Base-by-base conservation (phyloP, 768 basidiomycete genomes). In the Mycena epipterygia region DNA sequence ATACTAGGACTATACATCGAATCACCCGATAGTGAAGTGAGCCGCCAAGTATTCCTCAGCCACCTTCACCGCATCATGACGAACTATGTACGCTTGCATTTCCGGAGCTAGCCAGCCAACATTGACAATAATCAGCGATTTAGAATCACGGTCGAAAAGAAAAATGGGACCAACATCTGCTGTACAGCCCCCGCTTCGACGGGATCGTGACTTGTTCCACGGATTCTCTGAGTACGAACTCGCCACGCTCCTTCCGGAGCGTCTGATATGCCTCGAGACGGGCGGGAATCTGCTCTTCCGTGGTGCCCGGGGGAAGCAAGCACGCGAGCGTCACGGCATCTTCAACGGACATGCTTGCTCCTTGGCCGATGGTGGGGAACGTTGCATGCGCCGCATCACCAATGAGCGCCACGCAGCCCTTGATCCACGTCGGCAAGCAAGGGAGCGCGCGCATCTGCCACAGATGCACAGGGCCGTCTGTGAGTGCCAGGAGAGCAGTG, bases 361-460 rank as follows among this genome's bases (percentile, higher is more conserved):
- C n/a, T n/a, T n/a, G 60, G 16, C 60, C 61, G 16, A 63, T 25
- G 7, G 61, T 63, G 13, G 61, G 61, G 19, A 63, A 52, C 5
- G 48, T 63, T 1, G 61, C 61, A 35, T 52, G 29, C 32, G 53
- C 53, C 5, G 30, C 33, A 33, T 42, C 41, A 5, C 41, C 41
- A 19, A 42, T 35, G 1, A 63, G 33, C 25, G 61, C 61, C 16
- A 37, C 37, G 27, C 49, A 35, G 6, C 48, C 61, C 1, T 32
- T 35, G 35, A 51, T 51, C 61, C n/a, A n/a, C n/a, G n/a, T n/a
- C n/a, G n/a, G n/a, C n/a, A n/a, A n/a, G n/a, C n/a, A n/a, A n/a
- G n/a, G 61, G 6, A 63, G 49, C 2, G 49, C 48, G 46, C 61
- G 61, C 14, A 63, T 37, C 49, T 63, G 61, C 61, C 61, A 63